Base-by-base conservation (phyloP, 495 filamentous ascomycete species). In the Polyplosphaeria fusca region DNA sequence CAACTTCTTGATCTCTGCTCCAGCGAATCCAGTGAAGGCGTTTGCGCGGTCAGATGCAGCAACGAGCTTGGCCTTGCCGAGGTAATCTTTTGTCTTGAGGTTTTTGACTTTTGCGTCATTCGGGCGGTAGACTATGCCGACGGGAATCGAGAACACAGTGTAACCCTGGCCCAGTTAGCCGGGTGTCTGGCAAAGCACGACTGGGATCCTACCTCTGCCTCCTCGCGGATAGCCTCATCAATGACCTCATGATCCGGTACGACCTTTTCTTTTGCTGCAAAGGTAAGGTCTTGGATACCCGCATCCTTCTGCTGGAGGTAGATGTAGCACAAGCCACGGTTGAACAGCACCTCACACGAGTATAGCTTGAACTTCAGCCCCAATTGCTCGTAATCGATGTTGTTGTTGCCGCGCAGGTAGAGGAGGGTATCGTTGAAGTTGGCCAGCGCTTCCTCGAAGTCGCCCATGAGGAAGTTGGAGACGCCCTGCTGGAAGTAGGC, bases 401-500 rank as follows among this genome's bases (percentile, higher is more conserved):
- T 87, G 38, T 89, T 91, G 71, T 99, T 97, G 41, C 93, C 93
- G 64, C 93, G 84, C 48, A 99, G 83, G 71, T 96, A 97, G 26
- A 95, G 76, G 50, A 99, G 76, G 3, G 94, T 95, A 62, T 99
- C 93, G 73, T 99, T 99, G 82, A 99, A 99, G 74, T 99, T 97
- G 47, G 91, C 91, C 56, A 97, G 75, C 44, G 93, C 93, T 72
- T 97, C 94, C 66, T 96, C 91, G 68, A 96, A 99, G 70, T 99
- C 94, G 51, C 90, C 91, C 28, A 96, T 79, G 46, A 99, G 75
- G 75, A 99, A 99, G 71, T 97, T 99, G 30, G 94, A 97, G 1
- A 99, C 93, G 23, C 93, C 93, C 73, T 97, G 88, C 66, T 99
- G 93, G 73, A 99, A 99, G 70, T 96, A 99, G 25, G 93, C 94